Percentiles rank a stretch among this genome's conserved stretches.
These are phyloP conservation scores for Moricandia moricandioides DNA, from an alignment of 345 rosid species.

Conservation along the genomic window DNA sequence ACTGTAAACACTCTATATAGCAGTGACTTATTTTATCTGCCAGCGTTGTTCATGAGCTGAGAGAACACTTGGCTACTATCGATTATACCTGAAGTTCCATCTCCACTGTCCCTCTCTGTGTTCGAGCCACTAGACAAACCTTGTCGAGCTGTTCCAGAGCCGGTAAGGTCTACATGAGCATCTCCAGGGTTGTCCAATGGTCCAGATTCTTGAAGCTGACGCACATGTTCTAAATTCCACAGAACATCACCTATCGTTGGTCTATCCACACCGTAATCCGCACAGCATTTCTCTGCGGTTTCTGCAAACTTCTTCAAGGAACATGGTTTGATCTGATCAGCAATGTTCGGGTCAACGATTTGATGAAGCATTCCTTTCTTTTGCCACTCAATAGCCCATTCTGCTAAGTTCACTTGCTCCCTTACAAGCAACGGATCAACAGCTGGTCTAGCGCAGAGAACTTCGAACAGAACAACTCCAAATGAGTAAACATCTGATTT, in stretches of 20 bases:
- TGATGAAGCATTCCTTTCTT: slow-evolving; percentile 73
- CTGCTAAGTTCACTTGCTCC: slow-evolving; percentile 93
- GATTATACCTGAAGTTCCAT: slow-evolving; percentile 54
- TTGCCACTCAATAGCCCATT: slow-evolving; percentile 98
- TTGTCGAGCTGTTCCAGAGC: slow-evolving; percentile 28
- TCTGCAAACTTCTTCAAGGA: slow-evolving; percentile 84
- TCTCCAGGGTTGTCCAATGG: slow-evolving; percentile 38
- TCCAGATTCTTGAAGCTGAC: slow-evolving; percentile 78
- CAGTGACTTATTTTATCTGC: slow-evolving; percentile 42
- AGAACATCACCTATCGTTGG: slow-evolving; percentile 91
- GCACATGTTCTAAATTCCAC: slow-evolving; percentile 82
- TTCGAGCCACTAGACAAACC: slow-evolving; percentile 29
- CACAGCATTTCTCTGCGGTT: slow-evolving; percentile 94
- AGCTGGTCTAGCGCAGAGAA: slow-evolving; percentile 93
- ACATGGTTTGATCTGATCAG: slow-evolving; percentile 55
- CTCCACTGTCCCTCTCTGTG: slow-evolving; percentile 37
- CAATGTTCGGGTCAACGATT: slow-evolving; percentile 71
- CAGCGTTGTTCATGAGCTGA: slow-evolving; percentile 79
- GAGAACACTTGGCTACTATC: slow-evolving; percentile 73
- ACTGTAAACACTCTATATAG: neutral
- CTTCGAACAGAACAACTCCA: slow-evolving; percentile 89
- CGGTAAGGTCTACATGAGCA: neutral
- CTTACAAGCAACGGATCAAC: slow-evolving; percentile 88
- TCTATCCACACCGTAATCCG: slow-evolving; percentile 92
- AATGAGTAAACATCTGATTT: slow-evolving; percentile 95